These are phyloP conservation scores for Daldinia caldariorum DNA, from an alignment of 495 filamentous ascomycete species.

Conservation along the genomic window DNA sequence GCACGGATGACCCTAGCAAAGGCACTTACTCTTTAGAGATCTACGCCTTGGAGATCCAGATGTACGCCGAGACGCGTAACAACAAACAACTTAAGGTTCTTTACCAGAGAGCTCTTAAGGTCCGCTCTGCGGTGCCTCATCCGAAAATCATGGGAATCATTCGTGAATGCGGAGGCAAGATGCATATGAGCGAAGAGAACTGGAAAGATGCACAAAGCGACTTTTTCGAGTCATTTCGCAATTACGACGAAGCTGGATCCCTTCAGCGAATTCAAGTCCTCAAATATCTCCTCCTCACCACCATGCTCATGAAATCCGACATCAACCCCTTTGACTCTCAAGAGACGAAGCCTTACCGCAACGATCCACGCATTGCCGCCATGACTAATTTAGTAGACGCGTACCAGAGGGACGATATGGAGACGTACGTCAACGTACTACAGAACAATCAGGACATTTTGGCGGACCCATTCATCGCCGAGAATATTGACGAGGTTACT, in stretches of 20 bases:
- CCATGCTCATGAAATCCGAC: slow-evolving; percentile 98
- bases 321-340: slow-evolving; percentile 99
- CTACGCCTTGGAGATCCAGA: slow-evolving; percentile 97
- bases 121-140: slow-evolving; percentile 94
- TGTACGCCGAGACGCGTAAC: slow-evolving; percentile 96
- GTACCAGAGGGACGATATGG: slow-evolving; percentile 95
- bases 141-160: slow-evolving; percentile 99
- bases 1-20: slow-evolving; percentile 92
- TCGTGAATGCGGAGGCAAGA: slow-evolving; percentile 97
- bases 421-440: slow-evolving; percentile 86
- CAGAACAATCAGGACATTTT: slow-evolving; percentile 89
- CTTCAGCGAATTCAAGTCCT: slow-evolving; percentile 96
- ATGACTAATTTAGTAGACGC: slow-evolving; percentile 98
- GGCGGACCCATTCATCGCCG: slow-evolving; percentile 93
- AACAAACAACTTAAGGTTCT: slow-evolving; percentile 96
- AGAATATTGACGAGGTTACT: slow-evolving; percentile 99
- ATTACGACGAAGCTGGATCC: slow-evolving; percentile 98
- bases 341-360: slow-evolving; percentile 99
- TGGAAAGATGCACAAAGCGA: slow-evolving; percentile 97
- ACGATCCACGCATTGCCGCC: slow-evolving; percentile 90
- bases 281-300: slow-evolving; percentile 95
- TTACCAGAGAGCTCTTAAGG: slow-evolving; percentile 88
- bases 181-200: slow-evolving; percentile 99
- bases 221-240: slow-evolving; percentile 98
- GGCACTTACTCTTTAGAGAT: slow-evolving; percentile 96